A percentile compares a stretch with the other conserved stretches of the same genome.
phyloP scores from a whole-genome alignment of 2,329 filamentous ascomycete species.

The Ceratocystis destructans region DNA sequence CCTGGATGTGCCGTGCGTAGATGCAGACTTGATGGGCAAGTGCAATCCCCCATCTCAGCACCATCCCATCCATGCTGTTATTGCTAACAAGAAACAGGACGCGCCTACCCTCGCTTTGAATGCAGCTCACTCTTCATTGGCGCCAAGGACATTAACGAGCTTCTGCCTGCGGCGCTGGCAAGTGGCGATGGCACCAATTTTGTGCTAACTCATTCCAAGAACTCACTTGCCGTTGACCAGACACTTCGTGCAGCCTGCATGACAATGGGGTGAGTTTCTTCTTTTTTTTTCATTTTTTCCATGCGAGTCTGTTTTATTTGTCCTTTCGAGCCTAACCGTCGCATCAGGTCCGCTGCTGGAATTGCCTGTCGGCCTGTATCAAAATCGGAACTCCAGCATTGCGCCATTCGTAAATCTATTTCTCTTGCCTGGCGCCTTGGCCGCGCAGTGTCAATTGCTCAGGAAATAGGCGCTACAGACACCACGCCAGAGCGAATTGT shows the following conservation, averaged over 20 bases:
- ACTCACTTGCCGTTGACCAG: conserved; percentile 20
- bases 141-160: conserved; percentile 23
- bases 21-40: conserved; percentile 30
- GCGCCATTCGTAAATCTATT: conserved; percentile 27
- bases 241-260: conserved; percentile 18
- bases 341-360: conserved; percentile 27
- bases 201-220: conserved; percentile 16
- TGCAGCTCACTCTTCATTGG: conserved; percentile 25
- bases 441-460: conserved; percentile 34
- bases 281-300: conserved; percentile 3
- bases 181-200: conserved; percentile 22
- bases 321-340: conserved; percentile 10
- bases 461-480: conserved; percentile 31
- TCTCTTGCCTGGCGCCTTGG: conserved; percentile 36
- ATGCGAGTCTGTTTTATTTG: not conserved
- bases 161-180: conserved; percentile 23
- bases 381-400: conserved; percentile 25
- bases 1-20: conserved; percentile 28
- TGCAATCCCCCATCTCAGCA: not conserved
- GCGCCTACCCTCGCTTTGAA: conserved; percentile 24
- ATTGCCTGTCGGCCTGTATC: conserved; percentile 26
- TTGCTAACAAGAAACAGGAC: conserved; percentile 18
- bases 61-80: not conserved
- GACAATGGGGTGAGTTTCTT: conserved; percentile 18
- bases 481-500: conserved; percentile 29